A percentile compares a stretch with the other conserved stretches of the same genome.
These are phyloP conservation scores for Daldinia eschscholtzii DNA, from an alignment of 2,329 filamentous ascomycete genomes.

Conservation along the genomic window DNA sequence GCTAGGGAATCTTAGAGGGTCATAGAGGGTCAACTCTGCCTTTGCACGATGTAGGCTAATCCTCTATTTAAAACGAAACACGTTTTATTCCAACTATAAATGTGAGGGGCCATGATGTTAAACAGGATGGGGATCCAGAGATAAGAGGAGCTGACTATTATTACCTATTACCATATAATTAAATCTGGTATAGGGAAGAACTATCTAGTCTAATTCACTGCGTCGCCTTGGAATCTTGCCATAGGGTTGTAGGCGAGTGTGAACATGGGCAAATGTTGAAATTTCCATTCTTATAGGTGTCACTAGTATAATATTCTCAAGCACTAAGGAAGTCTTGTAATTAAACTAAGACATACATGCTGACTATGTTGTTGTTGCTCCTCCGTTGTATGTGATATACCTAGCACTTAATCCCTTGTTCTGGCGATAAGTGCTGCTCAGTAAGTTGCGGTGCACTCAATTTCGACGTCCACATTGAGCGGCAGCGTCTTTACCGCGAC, in stretches of 20 bases:
- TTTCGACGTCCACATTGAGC: slow-evolving; percentile 45
- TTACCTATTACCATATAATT: background rate
- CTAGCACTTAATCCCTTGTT: background rate
- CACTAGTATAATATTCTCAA: background rate
- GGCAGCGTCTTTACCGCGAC: slow-evolving; percentile 47
- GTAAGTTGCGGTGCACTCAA: slow-evolving; percentile 48
- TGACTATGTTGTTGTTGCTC: background rate
- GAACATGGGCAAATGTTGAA: background rate
- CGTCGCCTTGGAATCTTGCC: background rate
- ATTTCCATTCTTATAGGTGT: background rate
- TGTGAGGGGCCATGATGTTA: background rate
- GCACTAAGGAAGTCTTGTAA: slow-evolving; percentile 7
- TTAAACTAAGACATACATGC: slow-evolving; percentile 6
- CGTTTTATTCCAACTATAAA: background rate
- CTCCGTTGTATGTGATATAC: background rate
- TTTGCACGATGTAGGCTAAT: background rate
- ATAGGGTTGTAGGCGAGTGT: background rate
- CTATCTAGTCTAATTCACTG: background rate
- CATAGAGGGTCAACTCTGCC: background rate
- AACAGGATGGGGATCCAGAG: background rate
- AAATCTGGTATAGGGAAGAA: background rate
- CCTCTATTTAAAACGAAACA: background rate
- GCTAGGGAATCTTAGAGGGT: background rate
- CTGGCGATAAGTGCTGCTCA: slow-evolving; percentile 6
- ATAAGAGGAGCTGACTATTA: background rate